phyloP scores from a whole-genome alignment of 768 basidiomycete genomes.

The Vararia minispora region DNA sequence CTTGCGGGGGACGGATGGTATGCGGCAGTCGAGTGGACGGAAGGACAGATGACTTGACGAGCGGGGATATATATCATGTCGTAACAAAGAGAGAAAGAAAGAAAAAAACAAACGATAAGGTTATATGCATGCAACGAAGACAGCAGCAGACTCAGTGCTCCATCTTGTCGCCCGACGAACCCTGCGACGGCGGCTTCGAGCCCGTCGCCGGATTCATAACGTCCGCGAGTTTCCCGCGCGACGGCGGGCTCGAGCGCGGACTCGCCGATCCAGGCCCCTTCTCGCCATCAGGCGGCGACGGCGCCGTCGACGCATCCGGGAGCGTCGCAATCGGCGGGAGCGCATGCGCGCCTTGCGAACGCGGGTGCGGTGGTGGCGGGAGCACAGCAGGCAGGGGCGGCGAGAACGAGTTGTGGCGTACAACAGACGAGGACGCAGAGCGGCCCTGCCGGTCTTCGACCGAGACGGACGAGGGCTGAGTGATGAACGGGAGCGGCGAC shows the following conservation, averaged over 20 bases:
- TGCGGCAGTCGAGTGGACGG: not conserved
- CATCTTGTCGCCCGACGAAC: constrained; percentile 36
- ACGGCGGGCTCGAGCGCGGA: constrained; percentile 26
- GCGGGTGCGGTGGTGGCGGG: constrained; percentile 68
- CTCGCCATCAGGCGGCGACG: constrained; percentile 30
- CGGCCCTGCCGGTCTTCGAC: constrained; percentile 57
- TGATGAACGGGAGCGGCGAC: constrained; percentile 65
- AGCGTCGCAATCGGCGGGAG: constrained; percentile 65
- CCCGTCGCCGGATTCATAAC: constrained; percentile 40
- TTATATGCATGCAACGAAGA: constrained; percentile 9
- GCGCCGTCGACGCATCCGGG: constrained; percentile 46
- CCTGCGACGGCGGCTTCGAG: constrained; percentile 43
- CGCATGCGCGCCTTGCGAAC: constrained; percentile 52
- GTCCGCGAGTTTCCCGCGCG: constrained; percentile 42
- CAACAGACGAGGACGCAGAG: constrained; percentile 22
- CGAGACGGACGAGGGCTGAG: constrained; percentile 57
- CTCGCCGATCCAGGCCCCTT: constrained; percentile 36
- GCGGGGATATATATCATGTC: constrained; percentile 11
- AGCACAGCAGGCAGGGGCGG: constrained; percentile 50
- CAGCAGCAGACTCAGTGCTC: constrained; percentile 20
- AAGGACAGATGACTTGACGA: not conserved
- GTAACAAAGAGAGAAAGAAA: constrained; percentile 10
- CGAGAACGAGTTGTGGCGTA: constrained; percentile 23
- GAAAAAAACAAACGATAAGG: constrained; percentile 4
- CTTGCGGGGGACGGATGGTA: not conserved